Evolutionary conservation across 352 stramenopile genomes (phyloP), one percentile per base, ranked within the genome.

Genomic region (Phytophthora syringae): DNA sequence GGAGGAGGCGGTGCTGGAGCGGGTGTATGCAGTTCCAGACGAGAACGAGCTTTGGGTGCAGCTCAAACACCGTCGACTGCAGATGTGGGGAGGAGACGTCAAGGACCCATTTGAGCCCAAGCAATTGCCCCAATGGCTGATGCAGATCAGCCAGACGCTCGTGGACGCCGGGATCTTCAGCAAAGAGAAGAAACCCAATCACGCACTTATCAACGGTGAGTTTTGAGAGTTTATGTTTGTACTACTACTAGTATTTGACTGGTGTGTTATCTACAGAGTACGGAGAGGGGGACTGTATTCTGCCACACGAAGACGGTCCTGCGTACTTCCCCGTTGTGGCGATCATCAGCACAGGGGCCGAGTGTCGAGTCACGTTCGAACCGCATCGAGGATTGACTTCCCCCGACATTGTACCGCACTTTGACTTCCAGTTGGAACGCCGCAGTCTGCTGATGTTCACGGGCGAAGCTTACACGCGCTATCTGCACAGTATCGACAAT

Each of bases 31-130:
- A 9, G 70, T 80, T 7, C 72, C 73, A 0, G 52, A 72, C 28
- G 59, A 76, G 47, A 66, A 55, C 52, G 53, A 60, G 32, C 56
- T 53, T 12, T 93, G 82, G 84, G 82, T 93, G 6, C 64, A 70
- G n/a, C 74, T 93, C 32, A 88, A 85, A 52, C 73, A 73, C 52
- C 84, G 84, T 0, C 74, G 82, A 1, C 70, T 93, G 61, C 84
- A 93, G 53, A 87, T 89, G 70, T 88, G 76, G 71, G 82, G 84
- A 52, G 84, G 84, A 43, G 66, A 88, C 51, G 84, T 93, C 28
- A 88, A 79, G 36, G 34, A 50, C 9, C 80, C 77, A 13, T 91
- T 89, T 60, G 40, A 52, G 0, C 64, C 77, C 7, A 61, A 79
- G 43, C 64, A 69, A 9, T 62, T 91, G 42, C 82, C 84, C 24